Evolutionary conservation across 306 rosid genomes (phyloP), one percentile per base, ranked within the genome.

Genomic region (Fragaria iinumae): DNA sequence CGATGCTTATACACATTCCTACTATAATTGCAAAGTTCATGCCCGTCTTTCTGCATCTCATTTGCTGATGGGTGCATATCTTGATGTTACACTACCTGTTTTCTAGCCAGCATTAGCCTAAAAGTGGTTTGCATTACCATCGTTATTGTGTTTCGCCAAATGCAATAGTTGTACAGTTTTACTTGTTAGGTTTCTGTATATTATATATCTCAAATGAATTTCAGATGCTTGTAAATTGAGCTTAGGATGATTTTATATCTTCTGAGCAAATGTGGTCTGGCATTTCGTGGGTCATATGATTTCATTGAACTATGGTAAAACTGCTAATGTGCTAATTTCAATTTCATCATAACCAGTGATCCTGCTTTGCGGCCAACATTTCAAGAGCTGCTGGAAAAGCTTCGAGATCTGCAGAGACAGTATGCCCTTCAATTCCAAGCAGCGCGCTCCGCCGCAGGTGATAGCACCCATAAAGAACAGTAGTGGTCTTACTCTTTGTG

Each of bases 331-430:
- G 52, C 67, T 77, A 10, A 80, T 69, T 82, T 67, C 29, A 70
- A 80, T 49, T 67, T 81, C 77, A 63, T 82, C 69, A 27, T 68
- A 63, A 75, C 76, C 93, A 96, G 99, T 69, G 97, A 93, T 78
- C 90, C 99, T 48, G 76, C 96, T 53, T 21, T 65, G 80, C 86
- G 99, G 59, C 96, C 99, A 69, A 83, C 98, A 45, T 96, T 96
- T 73, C 98, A 87, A 73, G 97, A 85, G 80, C 86, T 96, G 81
- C 85, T 93, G 50, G 97, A 91, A 72, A 88, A 60, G 83, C 86
- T 96, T 8, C 82, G 83, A 81, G 99, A 96, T 60, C 73, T 96
- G 75, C 98, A 93, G 68, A 87, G 87, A 74, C 84, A 71, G 69
- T 88, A 80, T 71, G 81, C 86, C 66, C 78, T 86, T 81, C 96